These are phyloP conservation scores for Selenicereus undatus DNA, from an alignment of 148 eudicot genomes.

Conservation along the genomic window DNA sequence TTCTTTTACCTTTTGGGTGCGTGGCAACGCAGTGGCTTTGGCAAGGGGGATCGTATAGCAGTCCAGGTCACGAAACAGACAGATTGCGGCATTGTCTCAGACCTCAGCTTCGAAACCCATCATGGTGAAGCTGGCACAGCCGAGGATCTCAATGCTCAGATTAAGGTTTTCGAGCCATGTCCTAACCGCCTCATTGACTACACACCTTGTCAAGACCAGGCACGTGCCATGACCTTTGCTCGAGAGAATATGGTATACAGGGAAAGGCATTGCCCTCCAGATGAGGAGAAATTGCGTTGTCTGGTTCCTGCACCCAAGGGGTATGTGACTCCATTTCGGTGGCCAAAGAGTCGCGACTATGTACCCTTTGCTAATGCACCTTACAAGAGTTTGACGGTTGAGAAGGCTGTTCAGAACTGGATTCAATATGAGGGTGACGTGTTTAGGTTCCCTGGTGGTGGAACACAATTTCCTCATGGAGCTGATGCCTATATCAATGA, in stretches of 20 bases:
- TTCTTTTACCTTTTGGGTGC: constrained; percentile 45
- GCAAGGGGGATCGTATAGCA: constrained; percentile 50
- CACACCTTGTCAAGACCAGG: constrained; percentile 53
- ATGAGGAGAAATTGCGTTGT: constrained; percentile 40
- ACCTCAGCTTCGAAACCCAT: constrained; percentile 34
- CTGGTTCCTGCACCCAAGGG: constrained; percentile 53
- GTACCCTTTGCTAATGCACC: constrained; percentile 58
- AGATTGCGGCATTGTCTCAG: constrained; percentile 36
- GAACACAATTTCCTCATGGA: constrained; percentile 58
- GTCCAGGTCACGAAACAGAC: constrained; percentile 35
- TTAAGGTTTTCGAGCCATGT: constrained; percentile 35
- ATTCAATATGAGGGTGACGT: constrained; percentile 54
- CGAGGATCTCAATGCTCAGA: constrained; percentile 18
- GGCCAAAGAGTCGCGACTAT: constrained; percentile 58
- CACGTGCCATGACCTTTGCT: constrained; percentile 51
- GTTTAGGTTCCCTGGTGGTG: constrained; percentile 61
- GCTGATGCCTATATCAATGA: constrained; percentile 50
- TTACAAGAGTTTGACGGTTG: constrained; percentile 49
- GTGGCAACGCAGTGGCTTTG: constrained; percentile 55
- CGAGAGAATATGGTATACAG: constrained; percentile 48
- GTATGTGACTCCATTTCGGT: constrained; percentile 47
- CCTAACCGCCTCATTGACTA: constrained; percentile 37
- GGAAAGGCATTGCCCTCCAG: constrained; percentile 48
- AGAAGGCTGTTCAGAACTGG: constrained; percentile 61
- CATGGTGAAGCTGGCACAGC: constrained; percentile 32